These are phyloP conservation scores for Sclerotinia minor DNA, from an alignment of 2,329 filamentous ascomycete species.

Conservation along the genomic window DNA sequence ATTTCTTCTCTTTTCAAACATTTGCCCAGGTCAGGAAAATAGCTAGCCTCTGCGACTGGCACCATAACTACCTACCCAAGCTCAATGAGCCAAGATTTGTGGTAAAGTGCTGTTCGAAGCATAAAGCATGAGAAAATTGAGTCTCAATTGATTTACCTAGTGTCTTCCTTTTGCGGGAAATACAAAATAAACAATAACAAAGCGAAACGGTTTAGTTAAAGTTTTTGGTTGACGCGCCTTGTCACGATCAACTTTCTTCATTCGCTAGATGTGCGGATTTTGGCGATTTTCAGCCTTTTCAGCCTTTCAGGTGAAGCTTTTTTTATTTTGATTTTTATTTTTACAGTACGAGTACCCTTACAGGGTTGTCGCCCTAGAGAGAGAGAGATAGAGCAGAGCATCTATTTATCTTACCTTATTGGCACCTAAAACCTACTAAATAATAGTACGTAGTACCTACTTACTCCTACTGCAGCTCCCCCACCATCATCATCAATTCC, in stretches of 20 bases:
- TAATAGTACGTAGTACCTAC: too few relatives aligned
- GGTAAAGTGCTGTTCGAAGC: constrained; percentile 35
- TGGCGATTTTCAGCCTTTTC: background rate
- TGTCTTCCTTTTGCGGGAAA: background rate
- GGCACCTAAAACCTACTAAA: too few relatives aligned
- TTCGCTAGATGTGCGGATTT: constrained; percentile 4
- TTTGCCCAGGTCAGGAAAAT: constrained; percentile 82
- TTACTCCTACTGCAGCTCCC: background rate
- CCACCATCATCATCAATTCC: background rate
- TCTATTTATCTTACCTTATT: too few relatives aligned
- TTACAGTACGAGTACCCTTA: too few relatives aligned
- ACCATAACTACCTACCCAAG: constrained; percentile 58
- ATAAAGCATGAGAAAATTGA: constrained; percentile 39
- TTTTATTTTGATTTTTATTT: too few relatives aligned
- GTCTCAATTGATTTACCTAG: constrained; percentile 1
- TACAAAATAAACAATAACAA: background rate
- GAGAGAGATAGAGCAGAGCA: too few relatives aligned
- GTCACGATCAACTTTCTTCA: constrained; percentile 11
- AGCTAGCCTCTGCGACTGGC: constrained; percentile 66
- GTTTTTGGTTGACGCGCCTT: constrained; percentile 32
- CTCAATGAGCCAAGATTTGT: constrained; percentile 45
- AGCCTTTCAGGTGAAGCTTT: constrained; percentile 12
- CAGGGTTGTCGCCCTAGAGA: constrained; percentile 6
- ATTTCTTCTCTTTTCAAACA: constrained; percentile 79
- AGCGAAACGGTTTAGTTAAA: background rate